phyloP scores from a whole-genome alignment of 2,329 filamentous ascomycete species.

The Didymellaceae sp. region DNA sequence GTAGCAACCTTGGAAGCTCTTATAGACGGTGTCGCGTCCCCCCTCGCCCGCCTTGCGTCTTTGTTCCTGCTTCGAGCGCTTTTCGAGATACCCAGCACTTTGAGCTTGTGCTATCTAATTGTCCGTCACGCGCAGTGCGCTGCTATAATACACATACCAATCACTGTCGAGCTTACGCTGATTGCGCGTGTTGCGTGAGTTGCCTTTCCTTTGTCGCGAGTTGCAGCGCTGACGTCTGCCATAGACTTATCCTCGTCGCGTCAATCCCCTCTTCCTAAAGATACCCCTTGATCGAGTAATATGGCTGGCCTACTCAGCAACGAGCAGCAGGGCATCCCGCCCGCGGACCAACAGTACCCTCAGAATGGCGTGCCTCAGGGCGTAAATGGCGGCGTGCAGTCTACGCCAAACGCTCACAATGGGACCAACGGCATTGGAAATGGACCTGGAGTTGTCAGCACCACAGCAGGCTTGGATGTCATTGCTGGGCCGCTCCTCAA shows the following conservation, averaged over 20 bases:
- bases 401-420: constrained; percentile 29
- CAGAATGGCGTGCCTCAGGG: constrained; percentile 9
- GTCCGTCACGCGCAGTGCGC: background rate
- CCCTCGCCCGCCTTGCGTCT: background rate
- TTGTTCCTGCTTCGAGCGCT: background rate
- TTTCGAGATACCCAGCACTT: constrained; percentile 5
- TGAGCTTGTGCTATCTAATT: background rate
- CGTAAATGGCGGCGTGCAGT: constrained; percentile 3
- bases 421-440: constrained; percentile 48
- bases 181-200: constrained; percentile 25
- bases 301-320: constrained; percentile 14
- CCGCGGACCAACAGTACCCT: background rate
- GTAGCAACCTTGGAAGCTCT: constrained; percentile 8
- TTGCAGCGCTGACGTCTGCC: constrained; percentile 20
- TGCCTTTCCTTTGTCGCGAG: constrained; percentile 10
- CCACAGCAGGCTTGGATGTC: constrained; percentile 59
- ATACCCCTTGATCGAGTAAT: background rate
- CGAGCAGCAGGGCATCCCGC: constrained; percentile 10
- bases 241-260: constrained; percentile 11
- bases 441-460: constrained; percentile 54
- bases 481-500: constrained; percentile 78
- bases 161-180: constrained; percentile 10
- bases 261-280: background rate
- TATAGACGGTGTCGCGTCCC: constrained; percentile 6
- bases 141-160: background rate